Percentiles rank a stretch among this genome's conserved stretches.
phyloP scores from a whole-genome alignment of 2,329 filamentous ascomycete genomes.

The Colletotrichum sp. region DNA sequence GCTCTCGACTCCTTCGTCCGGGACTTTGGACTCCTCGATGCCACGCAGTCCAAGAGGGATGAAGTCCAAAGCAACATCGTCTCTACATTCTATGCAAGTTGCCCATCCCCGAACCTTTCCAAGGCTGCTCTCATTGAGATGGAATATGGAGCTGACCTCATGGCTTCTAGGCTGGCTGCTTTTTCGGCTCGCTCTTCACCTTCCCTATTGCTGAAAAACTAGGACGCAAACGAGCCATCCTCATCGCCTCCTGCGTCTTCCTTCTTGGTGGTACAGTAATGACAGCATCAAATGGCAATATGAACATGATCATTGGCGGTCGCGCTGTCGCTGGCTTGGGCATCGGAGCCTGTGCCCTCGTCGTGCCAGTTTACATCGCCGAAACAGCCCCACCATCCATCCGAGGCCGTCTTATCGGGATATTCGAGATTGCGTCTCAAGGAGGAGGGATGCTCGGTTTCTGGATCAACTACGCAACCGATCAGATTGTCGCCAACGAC shows the following conservation, averaged over 20 bases:
- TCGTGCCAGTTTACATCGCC: conserved; percentile 63
- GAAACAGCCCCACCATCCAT: conserved; percentile 59
- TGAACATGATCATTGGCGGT: conserved; percentile 61
- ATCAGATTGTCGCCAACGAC: conserved; percentile 24
- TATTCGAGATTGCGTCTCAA: conserved; percentile 56
- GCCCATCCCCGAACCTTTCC: fast-evolving
- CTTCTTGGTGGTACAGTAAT: conserved; percentile 52
- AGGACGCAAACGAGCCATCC: background rate
- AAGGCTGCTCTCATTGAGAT: background rate
- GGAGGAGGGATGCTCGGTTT: conserved; percentile 55
- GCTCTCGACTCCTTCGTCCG: background rate
- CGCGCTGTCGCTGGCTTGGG: conserved; percentile 58
- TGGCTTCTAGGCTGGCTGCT: background rate
- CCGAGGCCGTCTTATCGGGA: conserved; percentile 54
- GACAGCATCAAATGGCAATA: conserved; percentile 31
- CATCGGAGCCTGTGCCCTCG: conserved; percentile 53
- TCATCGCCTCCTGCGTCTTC: conserved; percentile 40
- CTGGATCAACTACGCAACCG: conserved; percentile 35
- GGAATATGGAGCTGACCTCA: background rate
- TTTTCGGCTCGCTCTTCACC: background rate
- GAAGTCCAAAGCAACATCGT: conserved; percentile 33
- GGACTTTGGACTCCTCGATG: conserved; percentile 19
- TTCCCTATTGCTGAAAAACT: background rate
- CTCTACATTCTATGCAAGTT: conserved; percentile 47
- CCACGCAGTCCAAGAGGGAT: conserved; percentile 1